Base-by-base conservation (phyloP, 1,284 basidiomycete species). In the Vanrija humicola region DNA sequence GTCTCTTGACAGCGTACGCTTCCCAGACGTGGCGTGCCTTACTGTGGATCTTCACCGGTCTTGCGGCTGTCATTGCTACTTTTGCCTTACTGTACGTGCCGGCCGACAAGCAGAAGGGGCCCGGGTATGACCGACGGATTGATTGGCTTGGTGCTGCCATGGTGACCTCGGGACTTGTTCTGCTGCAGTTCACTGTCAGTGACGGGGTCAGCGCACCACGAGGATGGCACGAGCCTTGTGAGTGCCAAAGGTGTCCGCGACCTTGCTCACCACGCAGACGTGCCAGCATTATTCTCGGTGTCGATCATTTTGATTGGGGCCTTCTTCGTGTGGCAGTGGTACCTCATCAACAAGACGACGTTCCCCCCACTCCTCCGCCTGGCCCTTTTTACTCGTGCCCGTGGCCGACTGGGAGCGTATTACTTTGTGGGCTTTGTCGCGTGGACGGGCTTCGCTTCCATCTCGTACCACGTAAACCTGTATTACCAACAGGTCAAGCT, bases 181-280 rank as follows among this genome's bases (percentile, higher is more conserved):
- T 91, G 5, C 79, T 92, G 60, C 81, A 88, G 6, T 91, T 90
- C 64, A 84, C 86, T 0, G 80, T 93, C 0, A 83, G 84, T 29
- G 83, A 90, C 65, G 88, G 86, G 3, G 81, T 82, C 39, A 76
- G 82, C 7, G 87, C 85, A 1, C 80, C 83, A 0, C 61, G 83
- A 14, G 80, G 82, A 23, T 91, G 88, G 87, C 76, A 68, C 34
- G 87, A 86, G 1, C 78, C 81, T 19, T 88, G 86, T 88, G 67
- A 55, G 86, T 74, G 15, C 4, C 3, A 7, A 3, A 4, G 8
- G 28, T 38, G 6, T 9, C 19, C 16, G 5, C 5, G 18, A n/a
- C 8, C 12, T 19, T 8, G 38, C 48, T 50, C 43, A 49, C 28
- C 42, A 23, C 12, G 1, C 46, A 59, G 63, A 72, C 68, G 72